Conservation (phyloP, 2,329 filamentous ascomycete species). For the Aspergillus viridinutans region DNA sequence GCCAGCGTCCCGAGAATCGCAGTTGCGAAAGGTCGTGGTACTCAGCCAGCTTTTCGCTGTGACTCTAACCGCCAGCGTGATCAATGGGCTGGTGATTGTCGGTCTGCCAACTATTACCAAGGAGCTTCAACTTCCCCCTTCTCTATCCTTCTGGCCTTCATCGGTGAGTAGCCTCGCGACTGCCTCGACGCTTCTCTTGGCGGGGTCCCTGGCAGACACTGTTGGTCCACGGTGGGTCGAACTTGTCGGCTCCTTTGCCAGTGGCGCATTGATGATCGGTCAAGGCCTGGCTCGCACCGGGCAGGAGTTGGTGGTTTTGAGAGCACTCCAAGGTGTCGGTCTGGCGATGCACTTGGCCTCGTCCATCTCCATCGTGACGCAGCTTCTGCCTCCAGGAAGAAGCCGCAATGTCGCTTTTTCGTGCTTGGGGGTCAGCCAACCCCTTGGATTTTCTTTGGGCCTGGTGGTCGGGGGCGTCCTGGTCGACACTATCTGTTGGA, state of each 20-base stretch:
- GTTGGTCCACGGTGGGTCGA: constrained; percentile 47
- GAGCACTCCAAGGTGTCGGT: constrained; percentile 44
- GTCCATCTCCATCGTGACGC: constrained; percentile 48
- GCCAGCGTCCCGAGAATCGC: neutral
- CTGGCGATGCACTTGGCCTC: constrained; percentile 48
- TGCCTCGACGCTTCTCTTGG: constrained; percentile 40
- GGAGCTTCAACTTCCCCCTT: constrained; percentile 27
- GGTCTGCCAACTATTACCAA: constrained; percentile 41
- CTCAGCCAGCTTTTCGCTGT: constrained; percentile 15
- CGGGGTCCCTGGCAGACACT: constrained; percentile 50
- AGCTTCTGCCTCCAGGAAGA: constrained; percentile 44
- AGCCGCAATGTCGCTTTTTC: constrained; percentile 51
- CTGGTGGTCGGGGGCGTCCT: constrained; percentile 44
- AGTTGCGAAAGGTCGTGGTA: constrained; percentile 8
- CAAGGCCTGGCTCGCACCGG: constrained; percentile 40
- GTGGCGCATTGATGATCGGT: constrained; percentile 42
- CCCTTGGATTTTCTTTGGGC: constrained; percentile 50
- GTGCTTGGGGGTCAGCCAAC: constrained; percentile 48
- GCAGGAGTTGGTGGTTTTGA: constrained; percentile 45
- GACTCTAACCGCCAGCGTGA: constrained; percentile 23
- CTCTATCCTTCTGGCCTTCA: constrained; percentile 23
- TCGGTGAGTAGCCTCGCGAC: constrained; percentile 31
- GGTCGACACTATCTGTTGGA: constrained; percentile 48
- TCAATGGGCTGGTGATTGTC: constrained; percentile 41
- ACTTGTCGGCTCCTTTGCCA: constrained; percentile 43